Evolutionary conservation across 352 stramenopile genomes (phyloP).

Genomic region (Blastocystis sp.): DNA sequence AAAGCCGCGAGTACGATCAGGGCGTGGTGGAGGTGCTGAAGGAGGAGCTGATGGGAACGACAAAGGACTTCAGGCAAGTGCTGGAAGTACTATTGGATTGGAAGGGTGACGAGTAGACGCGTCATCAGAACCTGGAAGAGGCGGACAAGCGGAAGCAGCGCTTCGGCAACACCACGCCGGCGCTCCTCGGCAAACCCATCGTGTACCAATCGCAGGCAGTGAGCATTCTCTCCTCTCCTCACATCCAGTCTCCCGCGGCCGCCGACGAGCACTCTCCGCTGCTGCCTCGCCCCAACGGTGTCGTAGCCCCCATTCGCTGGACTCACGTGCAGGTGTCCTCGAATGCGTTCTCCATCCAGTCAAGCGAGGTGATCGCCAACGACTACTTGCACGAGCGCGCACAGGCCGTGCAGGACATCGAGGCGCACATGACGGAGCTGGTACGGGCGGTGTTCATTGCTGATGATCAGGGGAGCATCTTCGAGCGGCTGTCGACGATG

Average conservation of each 20-base stretch:
- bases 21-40: conserved; percentile 62
- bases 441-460: background rate
- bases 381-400: conserved; percentile 61
- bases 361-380: conserved; percentile 62
- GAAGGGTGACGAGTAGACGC: background rate
- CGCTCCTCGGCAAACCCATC: conserved; percentile 43
- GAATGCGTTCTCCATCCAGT: conserved; percentile 31
- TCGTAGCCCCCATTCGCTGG: background rate
- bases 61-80: conserved; percentile 62
- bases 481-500: conserved; percentile 61
- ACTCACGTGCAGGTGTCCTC: background rate
- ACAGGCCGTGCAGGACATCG: conserved; percentile 61
- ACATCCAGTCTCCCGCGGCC: background rate
- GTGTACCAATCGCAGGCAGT: conserved; percentile 42
- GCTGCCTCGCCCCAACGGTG: conserved; percentile 4
- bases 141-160: conserved; percentile 41
- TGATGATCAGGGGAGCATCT: conserved; percentile 14
- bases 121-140: conserved; percentile 56
- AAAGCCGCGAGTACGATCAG: conserved; percentile 59
- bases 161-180: background rate
- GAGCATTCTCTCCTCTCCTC: background rate
- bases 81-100: conserved; percentile 2
- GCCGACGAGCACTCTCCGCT: conserved; percentile 1
- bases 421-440: conserved; percentile 61
- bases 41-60: conserved; percentile 63